A percentile compares a stretch with the other conserved stretches of the same genome.
Evolutionary conservation across 306 rosid genomes (phyloP).

Genomic region (Benincasa hispida): DNA sequence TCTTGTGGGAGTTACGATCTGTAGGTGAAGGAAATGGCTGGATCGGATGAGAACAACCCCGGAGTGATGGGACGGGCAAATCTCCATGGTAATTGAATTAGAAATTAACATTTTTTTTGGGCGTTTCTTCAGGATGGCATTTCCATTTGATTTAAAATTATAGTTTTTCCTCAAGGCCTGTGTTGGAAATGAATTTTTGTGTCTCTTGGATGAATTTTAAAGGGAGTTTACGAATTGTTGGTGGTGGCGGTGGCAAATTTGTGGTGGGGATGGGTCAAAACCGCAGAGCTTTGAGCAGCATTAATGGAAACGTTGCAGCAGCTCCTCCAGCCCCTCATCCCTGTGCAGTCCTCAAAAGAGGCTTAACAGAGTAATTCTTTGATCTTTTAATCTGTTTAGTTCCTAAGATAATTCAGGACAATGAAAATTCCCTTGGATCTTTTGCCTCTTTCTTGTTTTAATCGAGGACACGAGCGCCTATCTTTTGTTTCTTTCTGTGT

Average conservation of each 20-base stretch:
- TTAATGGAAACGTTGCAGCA: slow-evolving; percentile 18
- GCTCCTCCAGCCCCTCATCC: slow-evolving; percentile 17
- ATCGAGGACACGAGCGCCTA: not conserved
- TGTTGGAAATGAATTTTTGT: not conserved
- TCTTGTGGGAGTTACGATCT: not conserved
- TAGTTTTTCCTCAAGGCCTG: not conserved
- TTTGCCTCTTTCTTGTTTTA: not conserved
- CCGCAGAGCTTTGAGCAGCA: slow-evolving; percentile 30
- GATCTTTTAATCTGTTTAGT: not conserved
- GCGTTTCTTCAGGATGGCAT: not conserved
- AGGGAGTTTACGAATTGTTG: slow-evolving; percentile 14
- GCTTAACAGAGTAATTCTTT: slow-evolving; percentile 23
- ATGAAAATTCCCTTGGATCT: not conserved
- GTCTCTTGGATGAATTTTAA: not conserved
- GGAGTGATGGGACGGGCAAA: slow-evolving; percentile 18
- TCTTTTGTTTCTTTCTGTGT: not conserved
- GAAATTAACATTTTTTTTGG: not conserved
- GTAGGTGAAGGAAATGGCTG: slow-evolving; percentile 18
- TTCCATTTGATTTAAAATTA: not conserved
- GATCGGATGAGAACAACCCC: slow-evolving; percentile 34
- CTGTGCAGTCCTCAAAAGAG: slow-evolving; percentile 22
- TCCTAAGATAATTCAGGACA: not conserved
- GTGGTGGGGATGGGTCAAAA: slow-evolving; percentile 19
- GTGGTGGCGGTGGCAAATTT: slow-evolving; percentile 18
- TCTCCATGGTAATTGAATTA: slow-evolving; percentile 18